Evolutionary conservation across 2,329 filamentous ascomycete genomes (phyloP).

Genomic region (Aspergillus brunneoviolaceus): DNA sequence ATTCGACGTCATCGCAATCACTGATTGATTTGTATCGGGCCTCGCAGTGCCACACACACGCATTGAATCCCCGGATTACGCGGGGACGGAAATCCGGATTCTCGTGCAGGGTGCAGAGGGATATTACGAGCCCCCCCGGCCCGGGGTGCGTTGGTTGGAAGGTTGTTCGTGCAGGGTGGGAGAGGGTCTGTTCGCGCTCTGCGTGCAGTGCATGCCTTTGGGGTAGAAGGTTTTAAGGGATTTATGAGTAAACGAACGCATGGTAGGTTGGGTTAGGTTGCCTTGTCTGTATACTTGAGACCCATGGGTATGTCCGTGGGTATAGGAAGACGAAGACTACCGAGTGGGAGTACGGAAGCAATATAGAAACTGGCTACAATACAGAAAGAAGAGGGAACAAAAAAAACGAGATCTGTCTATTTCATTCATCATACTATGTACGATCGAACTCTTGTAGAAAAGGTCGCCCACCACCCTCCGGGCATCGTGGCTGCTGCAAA

Average conservation of each 20-base stretch:
- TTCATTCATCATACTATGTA: conserved; percentile 9
- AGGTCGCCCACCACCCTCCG: conserved; percentile 23
- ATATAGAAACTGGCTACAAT: too few species aligned
- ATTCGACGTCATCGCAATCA: background rate
- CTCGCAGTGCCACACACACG: background rate
- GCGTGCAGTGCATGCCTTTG: background rate
- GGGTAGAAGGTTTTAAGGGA: background rate
- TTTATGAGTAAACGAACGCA: too few species aligned
- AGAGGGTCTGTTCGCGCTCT: background rate
- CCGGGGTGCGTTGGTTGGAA: background rate
- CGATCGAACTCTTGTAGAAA: conserved; percentile 12
- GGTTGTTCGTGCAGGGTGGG: background rate
- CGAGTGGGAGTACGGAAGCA: too few species aligned
- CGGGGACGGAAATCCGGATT: background rate
- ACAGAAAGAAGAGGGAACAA: too few species aligned
- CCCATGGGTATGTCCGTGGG: too few species aligned
- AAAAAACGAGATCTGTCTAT: background rate
- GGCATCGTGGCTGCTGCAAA: background rate
- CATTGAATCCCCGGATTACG: too few species aligned
- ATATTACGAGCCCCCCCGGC: background rate
- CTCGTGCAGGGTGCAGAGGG: background rate
- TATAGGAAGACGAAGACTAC: too few species aligned
- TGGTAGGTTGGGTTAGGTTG: background rate
- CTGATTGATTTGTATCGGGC: background rate
- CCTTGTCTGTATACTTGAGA: background rate